phyloP scores from a whole-genome alignment of 805 yeast genomes.

The Lipomyces starkeyi region DNA sequence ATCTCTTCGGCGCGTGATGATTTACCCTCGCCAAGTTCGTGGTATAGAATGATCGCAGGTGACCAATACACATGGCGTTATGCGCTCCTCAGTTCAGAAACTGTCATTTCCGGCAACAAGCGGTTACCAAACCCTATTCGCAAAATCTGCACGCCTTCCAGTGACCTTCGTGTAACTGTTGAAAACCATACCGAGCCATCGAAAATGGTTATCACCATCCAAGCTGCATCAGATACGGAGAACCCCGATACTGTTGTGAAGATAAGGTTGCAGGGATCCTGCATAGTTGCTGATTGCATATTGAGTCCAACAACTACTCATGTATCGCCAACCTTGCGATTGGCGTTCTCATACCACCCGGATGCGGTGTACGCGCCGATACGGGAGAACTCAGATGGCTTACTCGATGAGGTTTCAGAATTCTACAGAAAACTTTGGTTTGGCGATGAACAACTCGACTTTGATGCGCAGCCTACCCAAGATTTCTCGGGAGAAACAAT shows the following conservation, averaged over 20 bases:
- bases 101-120: conserved; percentile 83
- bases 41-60: conserved; percentile 89
- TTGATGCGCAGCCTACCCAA: conserved; percentile 67
- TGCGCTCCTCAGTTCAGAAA: conserved; percentile 79
- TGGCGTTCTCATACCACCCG: conserved; percentile 79
- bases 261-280: conserved; percentile 79
- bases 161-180: too few relatives aligned
- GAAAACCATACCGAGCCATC: conserved; percentile 49
- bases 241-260: conserved; percentile 73
- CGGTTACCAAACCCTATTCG: conserved; percentile 80
- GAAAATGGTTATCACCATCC: conserved; percentile 66
- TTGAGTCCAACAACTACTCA: conserved; percentile 33
- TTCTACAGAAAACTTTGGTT: conserved; percentile 99
- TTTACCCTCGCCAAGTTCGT: conserved; percentile 54
- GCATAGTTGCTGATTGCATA: conserved; percentile 75
- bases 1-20: conserved; percentile 40
- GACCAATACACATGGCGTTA: conserved; percentile 81
- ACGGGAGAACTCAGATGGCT: conserved; percentile 82
- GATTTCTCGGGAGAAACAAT: conserved; percentile 74
- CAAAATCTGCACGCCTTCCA: conserved; percentile 76
- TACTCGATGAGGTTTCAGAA: conserved; percentile 90
- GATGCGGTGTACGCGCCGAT: conserved; percentile 96
- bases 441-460: conserved; percentile 59
- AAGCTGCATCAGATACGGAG: conserved; percentile 55
- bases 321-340: conserved; percentile 51